Base-by-base conservation (phyloP, 352 stramenopile genomes). In the Pythium biforme region DNA sequence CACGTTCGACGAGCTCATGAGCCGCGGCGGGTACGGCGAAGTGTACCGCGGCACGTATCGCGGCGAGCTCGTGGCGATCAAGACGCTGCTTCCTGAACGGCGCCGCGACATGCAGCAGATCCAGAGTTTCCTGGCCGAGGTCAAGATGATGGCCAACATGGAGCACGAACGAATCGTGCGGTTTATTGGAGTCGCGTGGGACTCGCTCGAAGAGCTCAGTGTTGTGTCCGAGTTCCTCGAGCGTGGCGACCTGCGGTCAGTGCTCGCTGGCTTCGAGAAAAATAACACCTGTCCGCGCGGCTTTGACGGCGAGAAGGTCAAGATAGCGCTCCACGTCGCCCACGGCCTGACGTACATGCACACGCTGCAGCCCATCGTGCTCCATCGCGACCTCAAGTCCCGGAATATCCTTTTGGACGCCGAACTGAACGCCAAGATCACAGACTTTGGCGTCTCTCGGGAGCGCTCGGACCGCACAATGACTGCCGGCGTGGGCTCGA, bases 101-200 rank as follows among this genome's bases (percentile, higher is more conserved):
- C 68, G 75, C 31, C 64, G 81, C 33, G 61, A 85, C 46, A 82
- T 83, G 60, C 69, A 58, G 40, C 69, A 86, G 60, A 85, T 88
- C 62, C 66, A 74, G 20, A 75, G 67, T 7, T 73, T 88, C 11
- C 70, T 84, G 8, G 64, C 58, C 9, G 81, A 90, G 55, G 75
- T 77, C 20, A 81, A 86, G 62, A 62, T 87, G 40, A 79, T 88
- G 67, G 69, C 77, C 2, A 73, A 64, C 27, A 64, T 90, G 34
- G 74, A 83, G n/a, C 81, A 90, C 60, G 75, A 75, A 40, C 81
- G 74, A 39, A 83, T 90, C 47, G 77, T 89, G 4, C 62, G 57
- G 20, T 88, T 90, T 31, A 72, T 89, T 20, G 81, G 79, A 4
- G 79, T 89, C 20, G 79, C 77, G 5, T 90, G 81, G 77, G 71